Conservation (phyloP, 345 rosid species). For the Eucalyptus cloeziana region DNA sequence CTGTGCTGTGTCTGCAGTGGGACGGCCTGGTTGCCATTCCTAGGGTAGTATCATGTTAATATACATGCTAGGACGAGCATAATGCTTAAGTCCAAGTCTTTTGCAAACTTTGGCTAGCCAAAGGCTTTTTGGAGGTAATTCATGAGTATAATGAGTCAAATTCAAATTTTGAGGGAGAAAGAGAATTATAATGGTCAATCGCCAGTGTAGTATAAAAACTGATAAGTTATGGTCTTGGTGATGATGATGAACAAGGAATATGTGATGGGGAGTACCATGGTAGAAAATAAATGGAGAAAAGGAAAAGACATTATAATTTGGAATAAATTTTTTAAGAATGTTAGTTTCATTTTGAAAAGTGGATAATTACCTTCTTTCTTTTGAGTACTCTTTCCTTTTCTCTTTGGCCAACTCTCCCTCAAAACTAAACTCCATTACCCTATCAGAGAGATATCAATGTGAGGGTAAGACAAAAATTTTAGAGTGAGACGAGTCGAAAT, state of each 20-base stretch:
- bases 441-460: neutral
- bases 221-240: neutral
- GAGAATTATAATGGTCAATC: neutral
- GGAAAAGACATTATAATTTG: neutral
- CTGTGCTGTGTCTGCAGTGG: neutral
- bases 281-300: neutral
- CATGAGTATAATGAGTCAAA: neutral
- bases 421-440: neutral
- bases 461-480: neutral
- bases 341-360: neutral
- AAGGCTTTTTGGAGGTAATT: no score
- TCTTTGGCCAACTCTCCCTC: neutral
- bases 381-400: neutral
- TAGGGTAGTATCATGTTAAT: neutral
- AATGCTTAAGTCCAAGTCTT: neutral
- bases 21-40: neutral
- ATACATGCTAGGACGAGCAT: neutral
- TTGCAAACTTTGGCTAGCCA: neutral
- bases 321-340: neutral
- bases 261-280: neutral
- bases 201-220: neutral
- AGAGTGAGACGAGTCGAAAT: neutral
- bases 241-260: neutral
- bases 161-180: neutral
- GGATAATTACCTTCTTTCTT: neutral